Conservation (phyloP, 768 basidiomycete species). For the Boletus sp. region DNA sequence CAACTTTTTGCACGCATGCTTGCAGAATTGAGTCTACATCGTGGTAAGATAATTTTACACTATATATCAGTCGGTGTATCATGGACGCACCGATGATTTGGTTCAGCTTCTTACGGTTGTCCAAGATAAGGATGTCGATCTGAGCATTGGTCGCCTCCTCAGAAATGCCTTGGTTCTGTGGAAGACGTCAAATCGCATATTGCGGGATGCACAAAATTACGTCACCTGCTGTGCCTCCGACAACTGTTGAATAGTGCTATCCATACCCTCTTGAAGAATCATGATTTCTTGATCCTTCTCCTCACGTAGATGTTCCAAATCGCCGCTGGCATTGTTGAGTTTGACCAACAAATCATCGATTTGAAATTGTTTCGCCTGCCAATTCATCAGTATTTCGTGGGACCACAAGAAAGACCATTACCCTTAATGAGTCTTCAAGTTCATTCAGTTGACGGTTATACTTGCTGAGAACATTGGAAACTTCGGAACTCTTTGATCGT, state of each 20-base stretch:
- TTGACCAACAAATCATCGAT: conserved; percentile 89
- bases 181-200: conserved; percentile 1
- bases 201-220: background rate
- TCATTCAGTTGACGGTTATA: conserved; percentile 96
- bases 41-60: conserved; percentile 8
- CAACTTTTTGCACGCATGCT: conserved; percentile 94
- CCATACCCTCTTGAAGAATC: conserved; percentile 95
- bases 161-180: conserved; percentile 74
- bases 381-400: conserved; percentile 12
- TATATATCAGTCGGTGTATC: background rate
- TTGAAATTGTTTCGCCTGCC: conserved; percentile 89
- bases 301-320: conserved; percentile 79
- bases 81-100: conserved; percentile 77
- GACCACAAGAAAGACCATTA: conserved; percentile 35
- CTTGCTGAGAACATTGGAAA: conserved; percentile 80
- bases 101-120: conserved; percentile 96
- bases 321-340: conserved; percentile 67
- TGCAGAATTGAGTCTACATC: conserved; percentile 88
- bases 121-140: conserved; percentile 93
- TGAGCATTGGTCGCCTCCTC: conserved; percentile 95
- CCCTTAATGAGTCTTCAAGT: conserved; percentile 92
- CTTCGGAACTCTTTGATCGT: conserved; percentile 89
- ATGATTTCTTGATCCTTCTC: conserved; percentile 98
- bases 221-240: conserved; percentile 81
- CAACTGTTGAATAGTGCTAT: conserved; percentile 83